These are phyloP conservation scores for Metrosideros polymorpha DNA, from an alignment of 441 rosid genomes.

Conservation along the genomic window DNA sequence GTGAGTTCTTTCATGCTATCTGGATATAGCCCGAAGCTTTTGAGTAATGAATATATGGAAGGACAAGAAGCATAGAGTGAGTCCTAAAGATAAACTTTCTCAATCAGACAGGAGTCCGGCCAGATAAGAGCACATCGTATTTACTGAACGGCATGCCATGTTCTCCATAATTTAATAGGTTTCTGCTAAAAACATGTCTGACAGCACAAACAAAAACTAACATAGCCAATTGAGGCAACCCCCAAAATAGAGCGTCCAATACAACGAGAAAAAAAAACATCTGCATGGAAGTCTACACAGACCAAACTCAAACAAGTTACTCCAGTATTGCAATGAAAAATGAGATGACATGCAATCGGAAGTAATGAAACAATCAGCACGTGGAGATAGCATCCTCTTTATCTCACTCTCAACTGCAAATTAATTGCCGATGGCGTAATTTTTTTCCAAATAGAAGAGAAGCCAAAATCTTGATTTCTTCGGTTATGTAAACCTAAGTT, in stretches of 20 bases:
- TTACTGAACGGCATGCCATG: background rate
- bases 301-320: background rate
- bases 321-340: background rate
- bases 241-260: background rate
- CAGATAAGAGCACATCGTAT: background rate
- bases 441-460: background rate
- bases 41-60: background rate
- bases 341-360: background rate
- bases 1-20: background rate
- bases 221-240: background rate
- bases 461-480: background rate
- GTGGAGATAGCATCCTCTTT: background rate
- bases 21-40: background rate
- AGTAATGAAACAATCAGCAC: background rate
- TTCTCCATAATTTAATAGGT: background rate
- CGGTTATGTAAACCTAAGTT: background rate
- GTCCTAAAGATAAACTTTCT: background rate
- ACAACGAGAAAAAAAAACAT: background rate
- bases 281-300: background rate
- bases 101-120: background rate
- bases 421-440: background rate
- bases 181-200: background rate
- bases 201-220: background rate
- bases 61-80: background rate
- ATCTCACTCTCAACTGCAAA: background rate